Base-by-base conservation (phyloP, 148 eudicot genomes). In the Limonium bicolor region DNA sequence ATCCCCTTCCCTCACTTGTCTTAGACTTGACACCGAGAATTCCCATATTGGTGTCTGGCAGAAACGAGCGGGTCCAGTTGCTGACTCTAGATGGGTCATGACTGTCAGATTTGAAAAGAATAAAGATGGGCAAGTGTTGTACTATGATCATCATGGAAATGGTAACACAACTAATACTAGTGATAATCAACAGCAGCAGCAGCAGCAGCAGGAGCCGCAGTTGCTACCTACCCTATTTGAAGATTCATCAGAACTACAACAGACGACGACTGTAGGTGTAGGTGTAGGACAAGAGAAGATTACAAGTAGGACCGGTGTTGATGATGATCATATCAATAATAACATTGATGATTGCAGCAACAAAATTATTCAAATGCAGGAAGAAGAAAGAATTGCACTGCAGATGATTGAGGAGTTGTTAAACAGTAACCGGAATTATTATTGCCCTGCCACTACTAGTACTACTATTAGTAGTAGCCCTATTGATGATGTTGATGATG, bases 31-130 rank as follows among this genome's bases (percentile, higher is more conserved):
- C 59, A 64, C 48, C n/a, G 80, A 78, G 60, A 78, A 53, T 43
- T 64, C 74, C 27, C 74, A 67, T 30, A 73, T 78, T 2, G 86
- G 86, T 3, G 74, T 73, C 2, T 78, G 86, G 86, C 80, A 78
- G 28, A 78, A 67, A 26, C 44, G 77, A 11, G 72, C 77, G 14
- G 86, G 86, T 1, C 28, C 69, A 0, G 41, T 43, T 5, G 36
- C 77, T 1, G 68, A 58, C 4, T 73, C 85, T 0, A 69, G 54
- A 16, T 77, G 85, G 80, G 74, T 77, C 48, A 77, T 59, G 66
- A 66, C 61, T 0, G 69, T 77, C 10, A 67, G 66, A 23, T 58
- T 69, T 1, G 73, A 55, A 7, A 63, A 63, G 27, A 63, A 61
- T 10, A 55, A 46, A n/a, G n/a, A n/a, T n/a, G n/a, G n/a, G n/a